A percentile compares a stretch with the other conserved stretches of the same genome.
Conservation (phyloP, 2,329 filamentous ascomycete species). For the Fusarium cyanostomum region DNA sequence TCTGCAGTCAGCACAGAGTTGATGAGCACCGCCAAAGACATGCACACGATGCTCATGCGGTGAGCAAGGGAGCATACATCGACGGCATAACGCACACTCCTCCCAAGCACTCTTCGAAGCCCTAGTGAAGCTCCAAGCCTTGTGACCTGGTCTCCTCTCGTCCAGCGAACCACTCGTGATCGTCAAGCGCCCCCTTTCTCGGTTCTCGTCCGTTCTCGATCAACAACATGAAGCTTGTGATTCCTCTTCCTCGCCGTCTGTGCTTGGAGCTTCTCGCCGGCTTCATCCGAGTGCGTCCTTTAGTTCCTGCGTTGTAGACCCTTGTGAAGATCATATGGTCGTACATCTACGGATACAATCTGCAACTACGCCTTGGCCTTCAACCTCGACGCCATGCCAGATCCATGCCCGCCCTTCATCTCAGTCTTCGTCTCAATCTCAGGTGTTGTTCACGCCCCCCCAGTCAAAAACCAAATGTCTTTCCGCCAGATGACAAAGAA, state of each 20-base stretch:
- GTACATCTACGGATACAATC: neutral
- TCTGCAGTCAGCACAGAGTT: too few relatives aligned
- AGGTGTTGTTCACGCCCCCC: slow-evolving; percentile 3
- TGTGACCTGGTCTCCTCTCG: neutral
- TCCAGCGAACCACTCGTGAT: neutral
- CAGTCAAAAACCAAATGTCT: neutral
- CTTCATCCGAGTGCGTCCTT: slow-evolving; percentile 2
- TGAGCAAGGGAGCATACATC: too few relatives aligned
- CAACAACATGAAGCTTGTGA: slow-evolving; percentile 3
- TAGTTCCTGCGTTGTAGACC: neutral
- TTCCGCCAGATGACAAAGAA: neutral
- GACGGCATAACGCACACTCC: too few relatives aligned
- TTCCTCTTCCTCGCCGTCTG: neutral
- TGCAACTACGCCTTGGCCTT: slow-evolving; percentile 8
- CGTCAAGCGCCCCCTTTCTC: neutral
- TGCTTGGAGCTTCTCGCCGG: neutral
- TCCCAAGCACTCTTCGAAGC: neutral
- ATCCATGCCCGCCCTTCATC: slow-evolving; percentile 16
- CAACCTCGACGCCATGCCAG: slow-evolving; percentile 22
- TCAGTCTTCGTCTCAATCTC: neutral
- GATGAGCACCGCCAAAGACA: too few relatives aligned
- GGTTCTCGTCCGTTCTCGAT: neutral
- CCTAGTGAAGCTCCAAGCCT: neutral
- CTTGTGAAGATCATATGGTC: slow-evolving; percentile 7
- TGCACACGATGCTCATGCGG: too few relatives aligned